Base-by-base conservation (phyloP, 257 asterid species). In the Anisodus tanguticus region DNA sequence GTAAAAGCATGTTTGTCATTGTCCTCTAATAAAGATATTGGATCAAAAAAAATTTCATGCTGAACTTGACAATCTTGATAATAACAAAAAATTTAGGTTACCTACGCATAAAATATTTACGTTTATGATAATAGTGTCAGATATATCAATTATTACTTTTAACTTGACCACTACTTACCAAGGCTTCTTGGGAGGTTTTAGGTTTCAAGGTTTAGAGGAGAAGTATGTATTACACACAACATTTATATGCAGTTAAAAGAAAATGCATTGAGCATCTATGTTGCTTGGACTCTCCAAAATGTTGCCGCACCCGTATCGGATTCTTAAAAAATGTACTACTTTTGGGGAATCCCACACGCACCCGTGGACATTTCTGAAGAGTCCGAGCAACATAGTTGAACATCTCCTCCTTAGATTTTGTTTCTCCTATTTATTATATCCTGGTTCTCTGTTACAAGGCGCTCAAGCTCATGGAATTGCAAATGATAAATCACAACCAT, bases 361-460 rank as follows among this genome's bases (percentile, higher is more conserved):
- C 2, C 35, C 35, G 35, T 31, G 35, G 35, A 31, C 1, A 31
- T 31, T 31, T 31, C 35, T 31, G 35, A 31, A 31, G 35, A 31
- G 35, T 31, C 35, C 35, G 35, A 31, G 35, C 35, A 31, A 31
- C 35, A 31, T 31, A 31, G 35, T 31, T 31, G 35, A 31, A 19
- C 72, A 66, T 66, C 72, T 66, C 47, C 47, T 35, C 3, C 47
- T 66, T 66, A 31, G 74, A 67, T 26, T 64, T 64, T 64, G 71
- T 4, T 26, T 64, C 71, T 64, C 43, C 71, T 64, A 31, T 64
- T 64, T 64, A 35, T 31, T 12, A 2, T 31, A 67, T 9, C 74
- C 11, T 67, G 17, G n/a, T 67, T 67, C 74, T 67, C 74, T 5
- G 3, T 67, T 67, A 5, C 74, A 67, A 35, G 19, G 49, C 15